A percentile compares a stretch with the other conserved stretches of the same genome.
phyloP scores from a whole-genome alignment of 2,329 filamentous ascomycete species.

The Lachnellula willkommii region DNA sequence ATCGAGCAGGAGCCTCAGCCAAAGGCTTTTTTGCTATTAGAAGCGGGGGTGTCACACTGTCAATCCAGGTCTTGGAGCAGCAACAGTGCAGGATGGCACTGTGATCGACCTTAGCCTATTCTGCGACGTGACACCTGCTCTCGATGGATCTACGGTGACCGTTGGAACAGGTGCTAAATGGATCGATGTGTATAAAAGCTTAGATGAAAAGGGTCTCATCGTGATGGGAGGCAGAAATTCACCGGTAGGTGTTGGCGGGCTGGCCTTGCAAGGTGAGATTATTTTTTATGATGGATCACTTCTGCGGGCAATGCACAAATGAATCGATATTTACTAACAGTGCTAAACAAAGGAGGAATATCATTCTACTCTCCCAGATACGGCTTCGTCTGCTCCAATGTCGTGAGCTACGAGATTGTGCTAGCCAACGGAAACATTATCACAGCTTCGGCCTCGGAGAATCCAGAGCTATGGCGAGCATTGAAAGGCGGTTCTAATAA shows the following conservation, averaged over 20 bases:
- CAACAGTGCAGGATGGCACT: slow-evolving; percentile 42
- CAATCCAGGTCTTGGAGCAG: slow-evolving; percentile 45
- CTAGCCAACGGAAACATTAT: slow-evolving; percentile 8
- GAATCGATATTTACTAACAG: neutral
- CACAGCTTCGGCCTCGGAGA: slow-evolving; percentile 6
- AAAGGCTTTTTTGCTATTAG: slow-evolving; percentile 45
- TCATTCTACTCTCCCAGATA: slow-evolving; percentile 13
- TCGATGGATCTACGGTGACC: slow-evolving; percentile 23
- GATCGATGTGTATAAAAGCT: slow-evolving; percentile 1
- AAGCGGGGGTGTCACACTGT: slow-evolving; percentile 54
- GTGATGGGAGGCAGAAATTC: slow-evolving; percentile 6
- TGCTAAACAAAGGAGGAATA: neutral
- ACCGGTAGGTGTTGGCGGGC: slow-evolving; percentile 7
- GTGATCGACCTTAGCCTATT: slow-evolving; percentile 40
- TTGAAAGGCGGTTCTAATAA: slow-evolving; percentile 11
- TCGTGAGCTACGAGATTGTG: slow-evolving; percentile 40
- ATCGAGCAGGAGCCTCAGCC: neutral
- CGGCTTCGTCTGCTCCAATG: slow-evolving; percentile 9
- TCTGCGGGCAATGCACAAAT: too few species aligned
- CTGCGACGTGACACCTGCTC: slow-evolving; percentile 5
- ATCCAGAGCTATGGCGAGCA: slow-evolving; percentile 13
- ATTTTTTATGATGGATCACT: neutral
- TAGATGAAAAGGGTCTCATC: slow-evolving; percentile 1
- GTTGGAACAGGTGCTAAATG: slow-evolving; percentile 5
- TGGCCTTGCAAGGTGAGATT: slow-evolving; percentile 4